Percentiles rank a stretch among this genome's conserved stretches.
These are phyloP conservation scores for Phanerochaete sordida DNA, from an alignment of 768 basidiomycete genomes.

Conservation along the genomic window DNA sequence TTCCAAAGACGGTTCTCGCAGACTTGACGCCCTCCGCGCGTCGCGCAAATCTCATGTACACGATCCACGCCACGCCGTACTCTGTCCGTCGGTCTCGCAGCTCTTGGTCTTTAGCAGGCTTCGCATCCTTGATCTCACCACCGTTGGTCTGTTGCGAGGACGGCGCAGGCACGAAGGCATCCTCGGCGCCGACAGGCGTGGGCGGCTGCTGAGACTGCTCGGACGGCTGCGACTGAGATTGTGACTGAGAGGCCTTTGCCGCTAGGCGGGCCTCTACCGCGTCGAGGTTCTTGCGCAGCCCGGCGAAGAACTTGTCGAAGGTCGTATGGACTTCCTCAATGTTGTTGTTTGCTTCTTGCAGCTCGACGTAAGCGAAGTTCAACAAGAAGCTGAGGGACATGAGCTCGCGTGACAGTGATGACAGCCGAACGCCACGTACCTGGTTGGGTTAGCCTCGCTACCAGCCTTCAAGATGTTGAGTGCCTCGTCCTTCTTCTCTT, in stretches of 20 bases:
- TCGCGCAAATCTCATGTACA: slow-evolving; percentile 91
- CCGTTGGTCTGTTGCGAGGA: slow-evolving; percentile 20
- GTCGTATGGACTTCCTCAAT: slow-evolving; percentile 63
- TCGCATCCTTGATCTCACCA: slow-evolving; percentile 47
- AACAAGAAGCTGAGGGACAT: slow-evolving; percentile 64
- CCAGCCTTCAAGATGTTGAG: slow-evolving; percentile 77
- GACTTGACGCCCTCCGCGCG: slow-evolving; percentile 85
- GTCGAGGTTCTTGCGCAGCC: slow-evolving; percentile 64
- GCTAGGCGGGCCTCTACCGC: slow-evolving; percentile 40
- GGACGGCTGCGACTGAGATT: neutral
- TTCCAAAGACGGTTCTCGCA: slow-evolving; percentile 73
- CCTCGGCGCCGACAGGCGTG: neutral
- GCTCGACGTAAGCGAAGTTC: slow-evolving; percentile 86
- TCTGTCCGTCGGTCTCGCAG: slow-evolving; percentile 59
- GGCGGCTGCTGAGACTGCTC: neutral
- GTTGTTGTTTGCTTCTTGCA: slow-evolving; percentile 60
- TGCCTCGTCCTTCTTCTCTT: slow-evolving; percentile 67
- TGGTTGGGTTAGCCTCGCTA: slow-evolving; percentile 81
- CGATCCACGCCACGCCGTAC: slow-evolving; percentile 76
- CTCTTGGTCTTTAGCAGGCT: slow-evolving; percentile 51
- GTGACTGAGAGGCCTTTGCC: neutral
- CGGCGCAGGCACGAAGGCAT: neutral
- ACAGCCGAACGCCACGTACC: slow-evolving; percentile 36
- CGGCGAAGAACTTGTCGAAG: slow-evolving; percentile 70
- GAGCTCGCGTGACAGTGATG: neutral